These are phyloP conservation scores for Sergeia podlipaevii DNA, from an alignment of 208 protist genomes.

Conservation along the genomic window DNA sequence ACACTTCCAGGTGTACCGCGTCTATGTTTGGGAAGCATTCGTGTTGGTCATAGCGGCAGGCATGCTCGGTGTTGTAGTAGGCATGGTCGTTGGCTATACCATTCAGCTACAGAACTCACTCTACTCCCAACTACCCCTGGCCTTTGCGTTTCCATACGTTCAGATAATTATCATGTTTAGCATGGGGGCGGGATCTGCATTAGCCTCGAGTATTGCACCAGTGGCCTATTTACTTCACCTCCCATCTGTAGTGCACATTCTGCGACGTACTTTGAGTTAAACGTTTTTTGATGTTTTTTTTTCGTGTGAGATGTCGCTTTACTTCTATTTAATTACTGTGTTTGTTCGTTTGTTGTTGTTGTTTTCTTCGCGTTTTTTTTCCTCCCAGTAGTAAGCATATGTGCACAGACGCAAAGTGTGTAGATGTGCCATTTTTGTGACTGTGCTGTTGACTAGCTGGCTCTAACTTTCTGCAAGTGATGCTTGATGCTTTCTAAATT, in stretches of 20 bases:
- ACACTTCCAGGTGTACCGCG: conserved; percentile 66
- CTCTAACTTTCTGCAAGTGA: no score
- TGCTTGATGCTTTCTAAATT: no score
- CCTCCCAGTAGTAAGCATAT: no score
- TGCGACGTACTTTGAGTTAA: conserved; percentile 35
- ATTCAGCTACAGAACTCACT: conserved; percentile 89
- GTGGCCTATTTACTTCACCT: conserved; percentile 38
- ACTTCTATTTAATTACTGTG: no score
- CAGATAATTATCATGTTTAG: conserved; percentile 53
- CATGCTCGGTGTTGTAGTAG: conserved; percentile 89
- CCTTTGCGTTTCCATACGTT: conserved; percentile 88
- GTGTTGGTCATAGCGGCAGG: conserved; percentile 89
- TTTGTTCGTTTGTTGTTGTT: no score
- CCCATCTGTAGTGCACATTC: conserved; percentile 63
- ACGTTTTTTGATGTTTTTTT: no score
- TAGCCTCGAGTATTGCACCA: conserved; percentile 56
- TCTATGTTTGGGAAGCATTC: conserved; percentile 96
- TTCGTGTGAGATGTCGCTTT: no score
- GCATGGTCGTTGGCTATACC: conserved; percentile 84
- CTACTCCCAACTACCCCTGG: conserved; percentile 88
- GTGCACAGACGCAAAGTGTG: no score
- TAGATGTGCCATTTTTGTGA: no score
- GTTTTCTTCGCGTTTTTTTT: no score
- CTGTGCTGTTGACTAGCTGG: no score
- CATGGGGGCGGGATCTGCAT: conserved; percentile 38